Base-by-base conservation (phyloP, 768 basidiomycete genomes). In the Trichaptum fuscoviolaceum region DNA sequence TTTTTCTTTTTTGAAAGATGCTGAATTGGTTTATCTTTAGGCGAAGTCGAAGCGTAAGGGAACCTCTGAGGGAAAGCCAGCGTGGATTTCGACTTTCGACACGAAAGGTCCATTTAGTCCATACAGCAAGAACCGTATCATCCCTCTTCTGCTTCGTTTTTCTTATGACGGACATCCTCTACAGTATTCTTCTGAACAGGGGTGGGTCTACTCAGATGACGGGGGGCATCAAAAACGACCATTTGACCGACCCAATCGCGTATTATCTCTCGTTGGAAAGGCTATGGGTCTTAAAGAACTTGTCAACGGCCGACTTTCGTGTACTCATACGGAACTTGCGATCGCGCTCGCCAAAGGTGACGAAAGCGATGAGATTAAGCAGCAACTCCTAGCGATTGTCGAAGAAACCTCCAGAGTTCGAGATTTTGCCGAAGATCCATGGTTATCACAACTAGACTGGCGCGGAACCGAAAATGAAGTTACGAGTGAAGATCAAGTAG, bases 401-500 rank as follows among this genome's bases (percentile, higher is more conserved):
- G 73, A 79, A 59, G 64, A 72, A 8, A 52, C 20, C 42, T 52
- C 20, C 20, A 52, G 42, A 2, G 67, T 80, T 4, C 35, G 72
- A 69, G 34, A 69, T 67, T 15, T 59, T 72, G 66, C 72, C 26
- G 66, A 76, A 15, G 84, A 91, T 70, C 81, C 82, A 26, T 92
- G 86, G 85, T 74, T 88, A 6, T 71, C 74, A 26, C 88, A 90
- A 69, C 81, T 95, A 8, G 86, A 93, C 66, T 94, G 92, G 93
- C 83, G 75, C 24, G 71, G 72, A 12, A 76, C 78, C 58, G 57
- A 58, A 34, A 10, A 26, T 25, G 57, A 35, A 57, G 59, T 57
- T 36, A 36, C 58, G 52, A 17, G 7, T 57, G 23, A 65, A 67
- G 58, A 71, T 71, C 35, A n/a, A 34, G 0, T 62, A 64, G 25